Evolutionary conservation across 2,329 filamentous ascomycete genomes (phyloP), one percentile per base, ranked within the genome.

Genomic region (Cercospora brassicicola): DNA sequence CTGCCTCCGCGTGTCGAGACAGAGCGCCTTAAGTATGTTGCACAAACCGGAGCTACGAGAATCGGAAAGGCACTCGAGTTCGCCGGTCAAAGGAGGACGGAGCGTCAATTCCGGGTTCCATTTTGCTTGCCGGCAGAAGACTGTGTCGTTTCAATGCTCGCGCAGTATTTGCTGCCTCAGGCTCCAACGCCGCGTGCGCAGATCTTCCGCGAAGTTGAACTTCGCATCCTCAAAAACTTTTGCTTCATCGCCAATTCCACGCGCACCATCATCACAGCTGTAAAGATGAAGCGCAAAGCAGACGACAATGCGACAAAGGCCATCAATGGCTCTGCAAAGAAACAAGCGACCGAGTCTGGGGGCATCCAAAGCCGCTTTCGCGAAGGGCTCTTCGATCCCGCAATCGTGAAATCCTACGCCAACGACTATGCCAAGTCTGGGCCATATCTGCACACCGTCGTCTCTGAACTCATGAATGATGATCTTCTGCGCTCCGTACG

Each of bases 401-500:
- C 84, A 26, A 84, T 87, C 36, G 83, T 91, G 67, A 75, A 85
- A 66, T 78, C 83, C 36, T 91, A 92, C 79, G 87, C 86, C 9
- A 76, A 81, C 20, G 83, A 86, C 72, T 92, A 92, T 78, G 86
- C 88, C 64, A 76, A 82, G 7, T 92, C 90, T 9, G 79, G 83
- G 18, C 90, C 90, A 4, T 99, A 99, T 84, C 93, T 94, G 79
- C 94, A 99, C 79, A 91, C 91, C 74, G 94, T 99, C 62, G 97
- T 99, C 77, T 85, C 89, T 73, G 84, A 87, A 64, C 84, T 99
- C 53, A 90, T 98, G 78, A 85, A 95, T 80, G 90, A 94, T 75
- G 80, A 84, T 59, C 89, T 99, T 18, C 88, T 99, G 57, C 94
- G 94, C 76, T 85, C 88, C 65, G 95, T 99, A 68, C 93, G 95